Evolutionary conservation across 1,139 yeast genomes (phyloP).

Genomic region (Candida sp.): DNA sequence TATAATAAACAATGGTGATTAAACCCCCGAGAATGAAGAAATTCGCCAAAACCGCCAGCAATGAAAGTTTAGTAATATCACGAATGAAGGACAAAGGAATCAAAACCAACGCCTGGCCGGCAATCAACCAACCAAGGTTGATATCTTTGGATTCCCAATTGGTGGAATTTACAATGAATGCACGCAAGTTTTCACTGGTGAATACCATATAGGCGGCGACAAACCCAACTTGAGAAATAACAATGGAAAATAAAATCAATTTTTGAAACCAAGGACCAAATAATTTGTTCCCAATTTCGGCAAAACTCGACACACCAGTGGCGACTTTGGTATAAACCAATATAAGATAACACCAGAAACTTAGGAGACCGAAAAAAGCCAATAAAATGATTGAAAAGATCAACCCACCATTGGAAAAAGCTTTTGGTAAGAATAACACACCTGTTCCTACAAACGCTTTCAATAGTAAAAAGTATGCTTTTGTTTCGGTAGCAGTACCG

Average conservation of each 20-base stretch:
- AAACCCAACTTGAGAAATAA: slow-evolving; percentile 89
- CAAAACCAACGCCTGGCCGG: slow-evolving; percentile 65
- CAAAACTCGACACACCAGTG: slow-evolving; percentile 72
- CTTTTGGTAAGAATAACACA: slow-evolving; percentile 88
- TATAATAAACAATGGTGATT: slow-evolving; percentile 72
- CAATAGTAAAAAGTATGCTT: slow-evolving; percentile 60
- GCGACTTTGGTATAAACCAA: slow-evolving; percentile 61
- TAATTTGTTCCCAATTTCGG: slow-evolving; percentile 77
- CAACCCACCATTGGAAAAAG: slow-evolving; percentile 88
- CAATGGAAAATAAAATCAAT: slow-evolving; percentile 71
- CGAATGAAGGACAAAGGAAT: slow-evolving; percentile 83
- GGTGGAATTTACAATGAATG: slow-evolving; percentile 49
- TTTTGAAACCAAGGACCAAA: slow-evolving; percentile 71
- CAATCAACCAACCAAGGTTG: slow-evolving; percentile 47
- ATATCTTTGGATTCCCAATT: slow-evolving; percentile 25
- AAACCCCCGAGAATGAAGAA: slow-evolving; percentile 80
- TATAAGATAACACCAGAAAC: slow-evolving; percentile 83
- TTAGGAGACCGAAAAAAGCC: slow-evolving; percentile 66
- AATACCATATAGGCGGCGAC: slow-evolving; percentile 96
- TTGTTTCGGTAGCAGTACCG: slow-evolving; percentile 66
- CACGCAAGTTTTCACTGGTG: slow-evolving; percentile 83
- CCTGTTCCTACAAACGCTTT: slow-evolving; percentile 98
- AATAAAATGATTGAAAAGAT: slow-evolving; percentile 65
- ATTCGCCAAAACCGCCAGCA: slow-evolving; percentile 88
- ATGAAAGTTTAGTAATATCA: slow-evolving; percentile 82